Evolutionary conservation across 2,329 filamentous ascomycete species (phyloP), one percentile per base, ranked within the genome.

Genomic region (Exutisphaerella laricina): DNA sequence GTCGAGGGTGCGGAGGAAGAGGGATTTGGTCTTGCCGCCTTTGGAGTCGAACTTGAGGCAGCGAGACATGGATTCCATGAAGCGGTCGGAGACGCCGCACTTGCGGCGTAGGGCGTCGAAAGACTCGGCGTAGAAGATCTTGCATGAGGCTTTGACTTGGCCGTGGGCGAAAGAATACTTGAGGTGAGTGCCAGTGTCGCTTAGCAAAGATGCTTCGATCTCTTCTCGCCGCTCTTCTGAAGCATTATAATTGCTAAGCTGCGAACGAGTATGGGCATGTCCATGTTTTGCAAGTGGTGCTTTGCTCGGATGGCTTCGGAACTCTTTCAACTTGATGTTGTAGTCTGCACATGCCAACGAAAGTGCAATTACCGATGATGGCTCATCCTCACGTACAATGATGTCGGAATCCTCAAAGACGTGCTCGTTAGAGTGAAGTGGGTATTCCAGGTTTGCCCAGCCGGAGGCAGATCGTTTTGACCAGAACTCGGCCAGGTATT

Each of bases 11-110:
- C 97, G 98, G 51, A 98, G 70, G 64, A 98, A 98, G 4, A 98
- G 82, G 0, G 89, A 96, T 62, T 96, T 96, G 2, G 90, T 96
- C 68, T 98, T 98, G 53, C 92, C 92, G 17, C 92, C 94, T 62
- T 94, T 94, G 3, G 88, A 95, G 66, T 98, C 92, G 86, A 90
- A 98, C 65, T 97, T 96, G 14, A 94, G 77, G 66, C 94, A 98
- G 14, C 92, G 81, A 5, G 92, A 97, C 16, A 98, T 72, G 1
- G 89, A 96, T 62, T 98, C 92, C 18, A 97, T 82, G 53, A 98
- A 94, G 25, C 92, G 85, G 60, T 97, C 89, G 1, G 88, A 82
- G 6, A 96, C 85, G 12, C 90, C 90, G 53, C 90, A 97, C 66
- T 95, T 96, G 43, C 86, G 79, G 43, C 92, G 81, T 28, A 98